Evolutionary conservation across 352 stramenopile species (phyloP).

Genomic region (Thraustochytrium sp.): DNA sequence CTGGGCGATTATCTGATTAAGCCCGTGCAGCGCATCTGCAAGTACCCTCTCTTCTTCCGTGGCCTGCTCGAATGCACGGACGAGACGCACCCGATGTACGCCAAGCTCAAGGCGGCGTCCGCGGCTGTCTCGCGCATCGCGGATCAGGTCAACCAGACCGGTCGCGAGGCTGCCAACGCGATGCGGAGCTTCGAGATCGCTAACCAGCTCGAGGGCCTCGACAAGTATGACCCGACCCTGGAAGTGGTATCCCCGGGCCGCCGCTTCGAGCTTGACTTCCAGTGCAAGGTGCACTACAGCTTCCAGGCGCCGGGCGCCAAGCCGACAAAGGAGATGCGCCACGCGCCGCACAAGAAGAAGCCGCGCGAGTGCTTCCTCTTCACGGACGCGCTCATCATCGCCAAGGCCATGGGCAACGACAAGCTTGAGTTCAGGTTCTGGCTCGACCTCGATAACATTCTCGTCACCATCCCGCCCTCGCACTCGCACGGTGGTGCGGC

Average conservation of each 20-base stretch:
- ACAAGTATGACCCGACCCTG: conserved; percentile 20
- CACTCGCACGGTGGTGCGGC: not conserved
- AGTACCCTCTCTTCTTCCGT: conserved; percentile 46
- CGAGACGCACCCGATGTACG: conserved; percentile 35
- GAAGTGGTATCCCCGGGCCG: conserved; percentile 18
- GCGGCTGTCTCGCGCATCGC: conserved; percentile 21
- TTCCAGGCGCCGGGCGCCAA: conserved; percentile 33
- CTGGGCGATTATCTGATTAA: conserved; percentile 46
- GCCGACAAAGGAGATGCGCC: conserved; percentile 34
- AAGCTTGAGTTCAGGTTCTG: conserved; percentile 38
- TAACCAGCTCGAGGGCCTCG: conserved; percentile 31
- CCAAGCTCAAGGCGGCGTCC: not conserved
- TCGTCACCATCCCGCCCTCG: conserved; percentile 31
- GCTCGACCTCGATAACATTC: conserved; percentile 19
- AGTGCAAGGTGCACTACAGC: conserved; percentile 40
- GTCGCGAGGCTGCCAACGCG: conserved; percentile 7
- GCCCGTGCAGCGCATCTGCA: conserved; percentile 48
- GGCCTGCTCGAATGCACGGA: conserved; percentile 46
- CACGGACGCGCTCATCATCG: conserved; percentile 10
- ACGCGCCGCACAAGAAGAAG: conserved; percentile 39
- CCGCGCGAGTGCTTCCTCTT: conserved; percentile 30
- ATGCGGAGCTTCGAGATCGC: conserved; percentile 36
- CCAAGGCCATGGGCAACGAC: conserved; percentile 30
- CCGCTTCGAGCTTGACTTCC: conserved; percentile 18
- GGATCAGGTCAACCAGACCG: conserved; percentile 36